phyloP scores from a whole-genome alignment of 257 asterid species.

The Buddleja alternifolia region DNA sequence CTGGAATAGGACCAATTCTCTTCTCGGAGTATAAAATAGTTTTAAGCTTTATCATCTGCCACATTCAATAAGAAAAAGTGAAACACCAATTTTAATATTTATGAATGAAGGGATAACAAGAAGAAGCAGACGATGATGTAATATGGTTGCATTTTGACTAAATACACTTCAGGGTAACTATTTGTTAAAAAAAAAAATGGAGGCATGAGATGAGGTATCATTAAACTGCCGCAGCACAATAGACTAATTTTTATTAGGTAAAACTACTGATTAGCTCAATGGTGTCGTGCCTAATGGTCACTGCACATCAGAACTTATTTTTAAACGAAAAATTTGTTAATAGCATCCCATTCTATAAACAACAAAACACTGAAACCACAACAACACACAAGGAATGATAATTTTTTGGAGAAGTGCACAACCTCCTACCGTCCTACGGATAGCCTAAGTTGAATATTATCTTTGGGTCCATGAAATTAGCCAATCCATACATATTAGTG shows the following conservation, averaged over 20 bases:
- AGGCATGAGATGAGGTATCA: not conserved
- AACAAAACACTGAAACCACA: not conserved
- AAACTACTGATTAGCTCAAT: too few relatives aligned
- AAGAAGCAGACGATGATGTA: conserved; percentile 7
- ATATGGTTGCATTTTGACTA: not conserved
- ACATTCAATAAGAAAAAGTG: conserved; percentile 23
- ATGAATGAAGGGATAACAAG: not conserved
- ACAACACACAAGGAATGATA: not conserved
- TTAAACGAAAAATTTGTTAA: not conserved
- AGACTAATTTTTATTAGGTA: not conserved
- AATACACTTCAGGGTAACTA: not conserved
- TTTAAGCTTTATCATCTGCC: conserved; percentile 62
- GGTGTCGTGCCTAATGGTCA: not conserved
- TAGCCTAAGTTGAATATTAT: not conserved
- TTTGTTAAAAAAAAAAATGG: not conserved
- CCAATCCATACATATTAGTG: not conserved
- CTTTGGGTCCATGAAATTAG: not conserved
- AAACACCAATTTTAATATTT: not conserved
- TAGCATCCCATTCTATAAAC: not conserved
- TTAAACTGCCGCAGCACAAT: not conserved
- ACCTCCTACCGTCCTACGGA: not conserved
- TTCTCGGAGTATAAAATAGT: conserved; percentile 46
- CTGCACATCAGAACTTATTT: not conserved
- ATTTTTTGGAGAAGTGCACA: not conserved
- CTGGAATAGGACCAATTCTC: conserved; percentile 76